A percentile compares a stretch with the other conserved stretches of the same genome.
phyloP scores from a whole-genome alignment of 495 filamentous ascomycete genomes.

The Astrothelium subdiscretum region DNA sequence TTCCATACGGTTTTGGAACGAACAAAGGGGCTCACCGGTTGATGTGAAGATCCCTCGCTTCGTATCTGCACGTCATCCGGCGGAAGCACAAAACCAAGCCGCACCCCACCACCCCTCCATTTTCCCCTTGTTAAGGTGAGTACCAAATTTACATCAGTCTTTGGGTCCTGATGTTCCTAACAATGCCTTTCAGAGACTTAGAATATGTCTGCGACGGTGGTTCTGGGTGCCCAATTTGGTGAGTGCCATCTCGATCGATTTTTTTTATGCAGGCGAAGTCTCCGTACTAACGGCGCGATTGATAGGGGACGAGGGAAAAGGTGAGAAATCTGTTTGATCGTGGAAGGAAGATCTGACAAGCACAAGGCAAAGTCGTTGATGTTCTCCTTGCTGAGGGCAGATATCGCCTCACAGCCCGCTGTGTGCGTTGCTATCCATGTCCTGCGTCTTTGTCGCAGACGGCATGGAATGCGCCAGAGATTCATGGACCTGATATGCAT shows the following conservation, averaged over 20 bases:
- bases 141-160: background rate
- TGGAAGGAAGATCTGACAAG: conserved; percentile 22
- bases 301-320: conserved; percentile 4
- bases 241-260: conserved; percentile 1
- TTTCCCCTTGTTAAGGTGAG: conserved; percentile 2
- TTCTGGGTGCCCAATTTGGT: conserved; percentile 8
- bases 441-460: background rate
- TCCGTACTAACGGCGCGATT: background rate
- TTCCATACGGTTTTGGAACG: too few species aligned
- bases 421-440: conserved; percentile 28
- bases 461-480: background rate
- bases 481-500: conserved; percentile 38
- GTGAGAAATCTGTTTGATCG: conserved; percentile 16
- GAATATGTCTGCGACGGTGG: conserved; percentile 6
- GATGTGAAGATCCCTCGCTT: background rate
- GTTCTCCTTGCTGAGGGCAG: conserved; percentile 47
- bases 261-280: background rate
- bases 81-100: background rate
- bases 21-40: background rate
- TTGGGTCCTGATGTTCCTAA: background rate
- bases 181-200: background rate
- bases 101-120: background rate
- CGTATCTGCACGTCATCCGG: background rate
- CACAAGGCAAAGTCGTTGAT: conserved; percentile 58
- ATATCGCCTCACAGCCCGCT: conserved; percentile 51